A percentile compares a stretch with the other conserved stretches of the same genome.
These are phyloP conservation scores for Coniochaeta ligniaria DNA, from an alignment of 2,329 filamentous ascomycete genomes.

Conservation along the genomic window DNA sequence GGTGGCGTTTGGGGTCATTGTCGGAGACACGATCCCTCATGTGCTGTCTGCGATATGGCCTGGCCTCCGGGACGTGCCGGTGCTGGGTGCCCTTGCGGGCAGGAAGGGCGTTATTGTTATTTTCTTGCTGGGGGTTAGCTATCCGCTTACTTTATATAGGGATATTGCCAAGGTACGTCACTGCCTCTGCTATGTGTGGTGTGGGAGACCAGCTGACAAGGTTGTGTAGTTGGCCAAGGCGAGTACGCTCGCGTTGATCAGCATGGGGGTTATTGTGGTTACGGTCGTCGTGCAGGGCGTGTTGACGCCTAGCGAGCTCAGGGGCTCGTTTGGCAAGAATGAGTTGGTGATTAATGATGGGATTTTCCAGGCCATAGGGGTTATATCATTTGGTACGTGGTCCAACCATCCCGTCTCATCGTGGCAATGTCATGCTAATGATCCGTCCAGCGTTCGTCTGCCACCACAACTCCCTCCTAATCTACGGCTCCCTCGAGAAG, in stretches of 20 bases:
- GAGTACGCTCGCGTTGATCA: slow-evolving; percentile 84
- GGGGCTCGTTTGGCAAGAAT: slow-evolving; percentile 63
- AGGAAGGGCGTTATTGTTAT: slow-evolving; percentile 80
- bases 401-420: not conserved
- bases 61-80: slow-evolving; percentile 60
- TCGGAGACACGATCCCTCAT: slow-evolving; percentile 92
- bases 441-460: slow-evolving; percentile 52
- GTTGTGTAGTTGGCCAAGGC: slow-evolving; percentile 75
- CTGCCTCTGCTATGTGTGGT: not conserved
- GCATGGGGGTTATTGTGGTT: slow-evolving; percentile 84
- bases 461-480: slow-evolving; percentile 93
- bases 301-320: slow-evolving; percentile 62
- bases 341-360: slow-evolving; percentile 76
- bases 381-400: slow-evolving; percentile 85
- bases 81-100: slow-evolving; percentile 77
- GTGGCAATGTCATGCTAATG: not conserved
- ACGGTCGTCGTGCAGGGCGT: slow-evolving; percentile 82
- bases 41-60: slow-evolving; percentile 81
- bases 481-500: slow-evolving; percentile 90
- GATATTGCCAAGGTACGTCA: slow-evolving; percentile 85
- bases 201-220: not conserved
- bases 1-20: slow-evolving; percentile 96
- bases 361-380: slow-evolving; percentile 91
- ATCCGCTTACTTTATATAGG: slow-evolving; percentile 84
- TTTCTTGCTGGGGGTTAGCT: slow-evolving; percentile 79